Evolutionary conservation across 352 stramenopile genomes (phyloP), one percentile per base, ranked within the genome.

Genomic region (Phytopythium ostracodes): DNA sequence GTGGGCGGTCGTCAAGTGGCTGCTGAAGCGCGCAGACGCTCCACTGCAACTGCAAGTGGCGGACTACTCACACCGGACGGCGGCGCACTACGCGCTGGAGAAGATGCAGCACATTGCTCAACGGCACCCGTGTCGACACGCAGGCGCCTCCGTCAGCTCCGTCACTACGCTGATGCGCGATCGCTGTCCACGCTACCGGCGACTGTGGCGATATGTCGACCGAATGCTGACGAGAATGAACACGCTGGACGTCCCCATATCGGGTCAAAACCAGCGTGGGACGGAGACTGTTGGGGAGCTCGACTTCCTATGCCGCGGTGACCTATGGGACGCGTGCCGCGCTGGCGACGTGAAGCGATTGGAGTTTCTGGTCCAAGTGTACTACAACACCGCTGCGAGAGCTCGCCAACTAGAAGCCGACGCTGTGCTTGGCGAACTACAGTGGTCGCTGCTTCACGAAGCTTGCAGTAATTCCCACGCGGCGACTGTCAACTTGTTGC

Each of bases 361-460:
- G 2, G 38, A 72, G 52, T 71, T 52, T 7, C 59, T 91, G 33
- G 31, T 70, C 1, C 47, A 66, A n/a, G 27, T 76, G 31, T 77
- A 78, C 24, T 65, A 50, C 29, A 35, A 9, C 15, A 17, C 22
- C 25, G 18, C 42, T 6, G 1, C 18, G 11, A 4, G 25, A 9
- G 2, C n/a, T 49, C 10, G 51, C 18, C n/a, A 60, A 44, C 8
- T 62, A 33, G 20, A 31, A 33, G 22, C 12, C 29, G 44, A 68
- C 15, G 53, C 31, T 59, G 27, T 69, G 24, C 50, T 87, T 20
- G 49, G 47, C 4, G 44, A 73, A 12, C 44, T 87, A 12, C 67
- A 64, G 27, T 60, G 67, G 27, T 78, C 81, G 18, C 47, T 88
- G n/a, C 59, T 91, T 9, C 81, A 89, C 38, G 79, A 91, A 67